phyloP scores from a whole-genome alignment of 208 protist species.

The Wallacemonas sp. region DNA sequence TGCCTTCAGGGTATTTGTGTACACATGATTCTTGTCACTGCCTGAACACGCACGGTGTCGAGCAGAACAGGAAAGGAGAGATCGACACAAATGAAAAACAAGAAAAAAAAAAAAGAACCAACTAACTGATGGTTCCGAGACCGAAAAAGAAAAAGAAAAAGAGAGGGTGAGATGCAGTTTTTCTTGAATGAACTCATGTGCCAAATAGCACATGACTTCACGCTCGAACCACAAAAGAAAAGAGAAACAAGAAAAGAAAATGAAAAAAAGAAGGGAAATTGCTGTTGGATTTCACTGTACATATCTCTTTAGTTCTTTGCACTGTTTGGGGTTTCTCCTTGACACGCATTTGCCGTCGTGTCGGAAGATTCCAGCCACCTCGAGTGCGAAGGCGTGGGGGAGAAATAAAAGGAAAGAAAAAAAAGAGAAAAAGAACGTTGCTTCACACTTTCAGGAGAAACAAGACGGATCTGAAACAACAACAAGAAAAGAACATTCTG shows the following conservation, averaged over 20 bases:
- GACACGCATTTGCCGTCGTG: not conserved
- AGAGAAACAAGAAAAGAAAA: conserved; percentile 15
- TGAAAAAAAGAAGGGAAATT: not conserved
- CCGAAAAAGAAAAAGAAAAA: conserved; percentile 3
- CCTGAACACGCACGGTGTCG: no score
- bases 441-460: not conserved
- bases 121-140: not conserved
- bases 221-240: conserved; percentile 3
- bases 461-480: not conserved
- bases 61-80: no score
- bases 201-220: no score
- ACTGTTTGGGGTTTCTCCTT: not conserved
- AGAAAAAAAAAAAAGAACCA: not conserved
- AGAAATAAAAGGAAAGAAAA: conserved; percentile 11
- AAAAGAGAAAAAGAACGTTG: no score
- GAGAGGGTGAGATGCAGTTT: not conserved
- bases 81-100: not conserved
- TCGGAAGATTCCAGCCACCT: not conserved
- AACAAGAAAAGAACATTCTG: conserved; percentile 7
- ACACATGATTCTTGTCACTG: no score
- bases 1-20: no score
- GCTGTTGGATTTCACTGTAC: not conserved
- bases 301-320: conserved; percentile 4
- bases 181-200: not conserved
- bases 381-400: not conserved